Percentiles rank a stretch among this genome's conserved stretches.
Evolutionary conservation across 306 rosid genomes (phyloP).

Genomic region (Ceratonia siliqua): DNA sequence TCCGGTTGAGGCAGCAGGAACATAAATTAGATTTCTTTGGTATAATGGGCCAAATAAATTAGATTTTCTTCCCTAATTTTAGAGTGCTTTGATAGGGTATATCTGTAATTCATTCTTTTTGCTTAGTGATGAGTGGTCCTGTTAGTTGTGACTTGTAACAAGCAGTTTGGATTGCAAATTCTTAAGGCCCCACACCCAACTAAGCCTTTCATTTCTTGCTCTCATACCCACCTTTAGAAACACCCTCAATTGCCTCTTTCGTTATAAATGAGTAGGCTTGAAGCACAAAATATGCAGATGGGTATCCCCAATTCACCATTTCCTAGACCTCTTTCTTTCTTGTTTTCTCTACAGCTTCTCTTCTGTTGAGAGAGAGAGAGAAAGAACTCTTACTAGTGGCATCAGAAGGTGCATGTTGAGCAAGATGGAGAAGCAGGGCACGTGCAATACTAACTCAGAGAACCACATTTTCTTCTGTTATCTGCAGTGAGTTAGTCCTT

Average conservation of each 20-base stretch:
- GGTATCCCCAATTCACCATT: conserved; percentile 43
- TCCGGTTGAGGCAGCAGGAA: conserved; percentile 32
- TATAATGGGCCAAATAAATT: neutral
- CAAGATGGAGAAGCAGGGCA: conserved; percentile 99
- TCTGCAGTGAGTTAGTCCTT: conserved; percentile 64
- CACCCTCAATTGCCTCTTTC: conserved; percentile 47
- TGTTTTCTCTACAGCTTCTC: neutral
- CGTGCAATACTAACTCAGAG: conserved; percentile 91
- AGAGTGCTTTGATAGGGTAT: conserved; percentile 27
- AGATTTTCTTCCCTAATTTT: conserved; percentile 20
- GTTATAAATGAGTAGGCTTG: conserved; percentile 49
- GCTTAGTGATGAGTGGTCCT: conserved; percentile 49
- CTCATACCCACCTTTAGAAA: conserved; percentile 44
- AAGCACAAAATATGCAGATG: conserved; percentile 43
- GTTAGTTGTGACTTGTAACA: conserved; percentile 46
- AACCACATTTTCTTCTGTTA: conserved; percentile 29
- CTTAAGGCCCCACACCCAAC: conserved; percentile 62
- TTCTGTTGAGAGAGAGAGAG: conserved; percentile 19
- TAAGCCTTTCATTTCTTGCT: conserved; percentile 41
- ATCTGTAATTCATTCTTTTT: conserved; percentile 24
- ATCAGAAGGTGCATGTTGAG: conserved; percentile 66
- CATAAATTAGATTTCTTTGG: conserved; percentile 25
- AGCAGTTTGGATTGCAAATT: conserved; percentile 55
- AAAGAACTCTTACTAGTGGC: neutral
- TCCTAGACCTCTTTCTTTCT: conserved; percentile 13